Evolutionary conservation across 2,329 filamentous ascomycete species (phyloP).

Genomic region (Apiospora rasikravindrae): DNA sequence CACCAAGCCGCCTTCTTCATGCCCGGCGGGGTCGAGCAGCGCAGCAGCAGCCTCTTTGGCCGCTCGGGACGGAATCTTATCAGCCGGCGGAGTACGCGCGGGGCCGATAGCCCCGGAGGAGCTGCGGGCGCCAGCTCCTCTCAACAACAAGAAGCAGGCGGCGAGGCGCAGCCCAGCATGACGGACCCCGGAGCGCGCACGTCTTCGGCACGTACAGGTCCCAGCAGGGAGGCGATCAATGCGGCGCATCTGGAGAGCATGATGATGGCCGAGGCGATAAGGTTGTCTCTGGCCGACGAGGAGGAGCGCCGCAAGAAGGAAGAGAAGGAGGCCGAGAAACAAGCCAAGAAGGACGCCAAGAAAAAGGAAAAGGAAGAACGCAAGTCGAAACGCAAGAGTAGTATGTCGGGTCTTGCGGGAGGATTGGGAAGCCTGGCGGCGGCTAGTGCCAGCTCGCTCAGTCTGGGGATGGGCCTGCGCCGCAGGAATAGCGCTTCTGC

Average conservation of each 20-base stretch:
- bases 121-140: conserved; percentile 22
- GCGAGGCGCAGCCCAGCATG: conserved; percentile 27
- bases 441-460: conserved; percentile 68
- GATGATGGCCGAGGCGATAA: conserved; percentile 98
- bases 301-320: conserved; percentile 89
- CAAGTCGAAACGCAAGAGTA: conserved; percentile 71
- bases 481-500: conserved; percentile 61
- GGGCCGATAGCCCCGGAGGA: conserved; percentile 35
- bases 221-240: conserved; percentile 37
- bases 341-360: conserved; percentile 86
- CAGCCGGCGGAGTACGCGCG: conserved; percentile 55
- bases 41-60: conserved; percentile 58
- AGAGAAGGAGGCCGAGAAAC: conserved; percentile 80
- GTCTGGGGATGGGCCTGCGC: conserved; percentile 62
- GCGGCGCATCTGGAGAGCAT: conserved; percentile 85
- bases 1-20: conserved; percentile 96
- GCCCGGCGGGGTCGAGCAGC: conserved; percentile 59
- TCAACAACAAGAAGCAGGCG: neutral
- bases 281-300: conserved; percentile 87
- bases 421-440: conserved; percentile 49
- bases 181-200: conserved; percentile 42
- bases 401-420: conserved; percentile 40
- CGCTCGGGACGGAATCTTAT: conserved; percentile 54
- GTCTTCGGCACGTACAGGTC: conserved; percentile 35
- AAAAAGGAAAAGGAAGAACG: conserved; percentile 84